Percentiles rank a stretch among this genome's conserved stretches.
Evolutionary conservation across 495 filamentous ascomycete genomes (phyloP).

Genomic region (Penicillium angulare): DNA sequence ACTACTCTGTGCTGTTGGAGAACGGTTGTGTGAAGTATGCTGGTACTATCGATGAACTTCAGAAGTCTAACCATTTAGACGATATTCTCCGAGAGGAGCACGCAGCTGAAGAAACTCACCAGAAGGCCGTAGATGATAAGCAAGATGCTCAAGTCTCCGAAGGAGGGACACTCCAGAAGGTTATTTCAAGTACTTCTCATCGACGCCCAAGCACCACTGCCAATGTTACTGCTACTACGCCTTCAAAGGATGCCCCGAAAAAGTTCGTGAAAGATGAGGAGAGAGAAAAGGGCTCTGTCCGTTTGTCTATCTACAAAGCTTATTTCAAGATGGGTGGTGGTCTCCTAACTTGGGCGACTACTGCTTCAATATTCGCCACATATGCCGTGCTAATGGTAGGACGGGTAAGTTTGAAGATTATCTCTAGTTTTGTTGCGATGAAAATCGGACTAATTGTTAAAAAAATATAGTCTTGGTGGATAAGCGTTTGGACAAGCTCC

Average conservation of each 20-base stretch:
- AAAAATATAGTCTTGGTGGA: slow-evolving; percentile 58
- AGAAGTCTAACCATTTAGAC: slow-evolving; percentile 21
- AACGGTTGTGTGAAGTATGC: slow-evolving; percentile 51
- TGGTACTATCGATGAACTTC: slow-evolving; percentile 25
- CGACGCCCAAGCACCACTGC: slow-evolving; percentile 34
- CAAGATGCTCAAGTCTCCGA: slow-evolving; percentile 9
- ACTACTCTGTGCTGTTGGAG: slow-evolving; percentile 67
- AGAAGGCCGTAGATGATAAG: slow-evolving; percentile 2
- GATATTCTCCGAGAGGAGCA: slow-evolving; percentile 25
- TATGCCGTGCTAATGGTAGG: slow-evolving; percentile 34
- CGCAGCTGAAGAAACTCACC: slow-evolving; percentile 5
- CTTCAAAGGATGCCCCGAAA: slow-evolving; percentile 49
- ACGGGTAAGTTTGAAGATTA: slow-evolving; percentile 19
- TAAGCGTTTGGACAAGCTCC: slow-evolving; percentile 62
- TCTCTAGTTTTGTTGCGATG: no score
- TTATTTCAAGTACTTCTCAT: slow-evolving; percentile 24
- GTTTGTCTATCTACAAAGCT: slow-evolving; percentile 56
- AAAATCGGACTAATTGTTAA: not conserved
- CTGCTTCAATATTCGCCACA: slow-evolving; percentile 8
- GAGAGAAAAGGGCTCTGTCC: slow-evolving; percentile 64
- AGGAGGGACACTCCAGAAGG: slow-evolving; percentile 18
- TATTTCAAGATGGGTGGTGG: slow-evolving; percentile 71
- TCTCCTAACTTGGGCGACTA: slow-evolving; percentile 11
- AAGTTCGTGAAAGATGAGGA: slow-evolving; percentile 75
- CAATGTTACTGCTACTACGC: slow-evolving; percentile 18